Conservation (phyloP, 345 rosid species). For the Syzygium oleosum region DNA sequence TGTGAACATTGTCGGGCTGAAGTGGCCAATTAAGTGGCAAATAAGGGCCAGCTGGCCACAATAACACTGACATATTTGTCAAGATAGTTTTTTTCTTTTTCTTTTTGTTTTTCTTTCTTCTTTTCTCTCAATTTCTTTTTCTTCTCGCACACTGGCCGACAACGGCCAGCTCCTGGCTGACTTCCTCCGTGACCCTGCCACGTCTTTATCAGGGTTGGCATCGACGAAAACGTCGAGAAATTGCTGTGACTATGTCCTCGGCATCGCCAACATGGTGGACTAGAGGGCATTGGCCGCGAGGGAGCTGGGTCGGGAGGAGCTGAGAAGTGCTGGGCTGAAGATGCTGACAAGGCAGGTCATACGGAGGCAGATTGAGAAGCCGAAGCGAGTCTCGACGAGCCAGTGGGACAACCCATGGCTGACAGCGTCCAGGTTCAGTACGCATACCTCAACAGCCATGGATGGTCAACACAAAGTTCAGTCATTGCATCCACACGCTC, state of each 20-base stretch:
- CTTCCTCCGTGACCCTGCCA: conserved; percentile 10
- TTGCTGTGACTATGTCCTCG: conserved; percentile 11
- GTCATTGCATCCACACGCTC: neutral
- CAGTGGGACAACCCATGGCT: conserved; percentile 29
- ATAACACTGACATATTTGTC: neutral
- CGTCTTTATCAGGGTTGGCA: conserved; percentile 27
- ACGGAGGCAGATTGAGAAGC: conserved; percentile 25
- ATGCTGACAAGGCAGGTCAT: conserved; percentile 9
- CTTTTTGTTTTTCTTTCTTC: neutral
- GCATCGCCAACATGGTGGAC: conserved; percentile 14
- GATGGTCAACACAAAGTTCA: neutral
- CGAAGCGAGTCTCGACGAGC: conserved; percentile 21
- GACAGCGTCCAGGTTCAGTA: conserved; percentile 26
- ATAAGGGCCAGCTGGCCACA: neutral
- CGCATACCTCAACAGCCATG: conserved; percentile 27
- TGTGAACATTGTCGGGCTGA: neutral
- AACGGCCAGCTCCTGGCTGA: conserved; percentile 3
- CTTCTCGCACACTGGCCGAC: neutral
- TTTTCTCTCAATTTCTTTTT: neutral
- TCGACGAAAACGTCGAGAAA: conserved; percentile 21
- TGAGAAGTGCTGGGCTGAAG: conserved; percentile 34
- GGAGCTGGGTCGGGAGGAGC: neutral
- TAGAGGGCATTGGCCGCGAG: conserved; percentile 16
- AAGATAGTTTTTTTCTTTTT: neutral
- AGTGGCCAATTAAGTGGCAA: neutral